These are phyloP conservation scores for Paraurostyla sp. DNA, from an alignment of 73 alveolate species.

Conservation along the genomic window DNA sequence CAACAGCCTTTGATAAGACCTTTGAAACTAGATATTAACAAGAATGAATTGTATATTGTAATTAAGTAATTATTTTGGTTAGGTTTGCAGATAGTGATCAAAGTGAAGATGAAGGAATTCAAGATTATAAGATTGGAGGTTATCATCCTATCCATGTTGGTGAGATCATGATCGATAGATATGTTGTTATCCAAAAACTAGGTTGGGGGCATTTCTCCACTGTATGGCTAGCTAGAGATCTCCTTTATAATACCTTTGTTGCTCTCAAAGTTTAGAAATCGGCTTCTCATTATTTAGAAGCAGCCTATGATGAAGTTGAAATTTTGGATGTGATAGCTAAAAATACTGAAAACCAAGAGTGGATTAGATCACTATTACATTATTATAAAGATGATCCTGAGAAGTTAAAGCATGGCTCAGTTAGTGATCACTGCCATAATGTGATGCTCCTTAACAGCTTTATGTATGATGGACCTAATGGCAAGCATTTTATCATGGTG, in stretches of 20 bases:
- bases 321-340: constrained; percentile 92
- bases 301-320: constrained; percentile 99
- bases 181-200: constrained; percentile 91
- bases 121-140: constrained; percentile 95
- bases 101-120: constrained; percentile 92
- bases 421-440: constrained; percentile 74
- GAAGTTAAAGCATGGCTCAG: constrained; percentile 39
- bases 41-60: constrained; percentile 9
- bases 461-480: constrained; percentile 92
- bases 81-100: constrained; percentile 47
- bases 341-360: constrained; percentile 70
- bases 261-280: constrained; percentile 96
- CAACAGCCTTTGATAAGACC: constrained; percentile 29
- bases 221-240: constrained; percentile 97
- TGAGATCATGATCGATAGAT: constrained; percentile 94
- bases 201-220: constrained; percentile 99
- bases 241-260: constrained; percentile 86
- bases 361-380: constrained; percentile 80
- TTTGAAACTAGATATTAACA: neutral
- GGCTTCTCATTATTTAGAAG: constrained; percentile 96
- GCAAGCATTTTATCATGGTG: constrained; percentile 92
- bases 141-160: constrained; percentile 98
- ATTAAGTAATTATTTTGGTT: neutral
- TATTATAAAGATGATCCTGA: constrained; percentile 83
- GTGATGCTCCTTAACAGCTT: constrained; percentile 93